Evolutionary conservation across 2,329 filamentous ascomycete species (phyloP), one percentile per base, ranked within the genome.

Genomic region (Penicillium rolfsii): DNA sequence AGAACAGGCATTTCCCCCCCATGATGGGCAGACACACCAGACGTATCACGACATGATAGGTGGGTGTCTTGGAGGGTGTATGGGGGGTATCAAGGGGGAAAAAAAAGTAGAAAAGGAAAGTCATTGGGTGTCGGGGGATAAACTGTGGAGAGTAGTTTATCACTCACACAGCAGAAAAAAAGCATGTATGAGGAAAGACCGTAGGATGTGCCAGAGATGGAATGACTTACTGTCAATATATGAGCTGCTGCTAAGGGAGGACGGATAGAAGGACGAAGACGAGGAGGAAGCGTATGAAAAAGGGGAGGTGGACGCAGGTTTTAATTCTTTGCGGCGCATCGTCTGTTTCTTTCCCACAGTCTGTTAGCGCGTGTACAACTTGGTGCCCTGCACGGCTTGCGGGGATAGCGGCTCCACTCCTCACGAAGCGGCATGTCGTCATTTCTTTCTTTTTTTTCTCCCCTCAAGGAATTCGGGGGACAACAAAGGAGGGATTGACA

Each of bases 181-280:
- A 14, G 19, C 19, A 28, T 36, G 30, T 14, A 19, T 36, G 14
- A 5, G 14, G 24, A 35, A 33, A 22, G 24, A 30, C 5, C 12
- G 26, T n/a, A 33, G 30, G 9, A 33, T 33, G 11, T 11, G 11
- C 11, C 30, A 33, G 30, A 33, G 16, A 16, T 14, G 16, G 7
- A 5, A 19, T 9, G 4, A 66, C 57, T 58, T 64, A 66, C 61
- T 64, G 60, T 61, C 63, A 52, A 58, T 73, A 22, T 46, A 56
- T 24, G 53, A 56, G 11, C 3, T 48, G 60, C 70, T 73, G 49
- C 52, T 54, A 12, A 62, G 61, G n/a, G 72, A 75, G 2, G 72
- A 75, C n/a, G 70, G 71, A 63, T 73, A 74, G 45, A 69, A 60
- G 4, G 64, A 69, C 26, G 68, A 64, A 19, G 70, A 73, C 28